phyloP scores from a whole-genome alignment of 1,139 yeast genomes.

The Torulaspora pretoriensis region DNA sequence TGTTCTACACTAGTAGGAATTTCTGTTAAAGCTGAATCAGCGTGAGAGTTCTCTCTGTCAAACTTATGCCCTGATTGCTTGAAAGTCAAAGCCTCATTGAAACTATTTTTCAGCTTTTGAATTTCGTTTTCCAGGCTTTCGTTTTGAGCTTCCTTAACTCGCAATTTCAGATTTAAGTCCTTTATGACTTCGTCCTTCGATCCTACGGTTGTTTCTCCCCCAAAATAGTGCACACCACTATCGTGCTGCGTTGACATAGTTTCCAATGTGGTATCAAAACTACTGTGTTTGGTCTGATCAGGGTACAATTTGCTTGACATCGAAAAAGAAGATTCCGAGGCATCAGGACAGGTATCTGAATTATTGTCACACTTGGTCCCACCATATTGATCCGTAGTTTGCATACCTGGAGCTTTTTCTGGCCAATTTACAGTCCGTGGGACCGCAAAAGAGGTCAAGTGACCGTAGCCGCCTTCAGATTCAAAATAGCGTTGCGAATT shows the following conservation, averaged over 20 bases:
- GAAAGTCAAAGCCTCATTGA: slow-evolving; percentile 22
- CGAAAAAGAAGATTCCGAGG: slow-evolving; percentile 5
- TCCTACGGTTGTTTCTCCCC: neutral
- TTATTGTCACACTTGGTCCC: neutral
- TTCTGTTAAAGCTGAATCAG: slow-evolving; percentile 10
- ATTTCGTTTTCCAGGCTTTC: slow-evolving; percentile 40
- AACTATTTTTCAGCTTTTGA: slow-evolving; percentile 29
- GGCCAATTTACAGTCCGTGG: slow-evolving; percentile 2
- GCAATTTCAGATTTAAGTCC: slow-evolving; percentile 32
- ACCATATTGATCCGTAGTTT: neutral
- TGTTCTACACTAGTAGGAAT: slow-evolving; percentile 24
- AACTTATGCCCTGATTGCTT: slow-evolving; percentile 18
- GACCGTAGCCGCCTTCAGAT: neutral
- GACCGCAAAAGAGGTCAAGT: neutral
- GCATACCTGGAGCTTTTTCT: neutral
- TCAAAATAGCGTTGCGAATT: neutral
- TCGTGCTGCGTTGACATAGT: neutral
- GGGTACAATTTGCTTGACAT: slow-evolving; percentile 8
- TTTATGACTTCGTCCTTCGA: slow-evolving; percentile 4
- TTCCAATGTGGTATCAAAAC: slow-evolving; percentile 10
- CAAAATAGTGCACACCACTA: neutral
- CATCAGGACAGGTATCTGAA: neutral
- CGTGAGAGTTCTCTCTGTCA: slow-evolving; percentile 8
- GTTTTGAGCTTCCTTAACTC: slow-evolving; percentile 40
- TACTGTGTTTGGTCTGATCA: slow-evolving; percentile 7